These are phyloP conservation scores for Globisporangium yorkense DNA, from an alignment of 352 stramenopile genomes.

Conservation along the genomic window DNA sequence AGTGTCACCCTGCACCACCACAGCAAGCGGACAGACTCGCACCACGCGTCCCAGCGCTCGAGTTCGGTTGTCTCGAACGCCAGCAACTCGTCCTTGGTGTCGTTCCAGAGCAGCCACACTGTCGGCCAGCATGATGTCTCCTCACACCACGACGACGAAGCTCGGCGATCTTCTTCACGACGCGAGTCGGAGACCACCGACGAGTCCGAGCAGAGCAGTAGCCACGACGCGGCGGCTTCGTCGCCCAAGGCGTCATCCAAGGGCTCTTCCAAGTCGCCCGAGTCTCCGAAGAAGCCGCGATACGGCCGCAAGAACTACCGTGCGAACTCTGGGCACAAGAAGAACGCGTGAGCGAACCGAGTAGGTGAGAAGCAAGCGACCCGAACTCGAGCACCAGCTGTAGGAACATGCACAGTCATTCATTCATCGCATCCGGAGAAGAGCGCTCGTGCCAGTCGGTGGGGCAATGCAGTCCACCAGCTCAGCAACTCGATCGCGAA, in stretches of 20 bases:
- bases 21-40: conserved; percentile 3
- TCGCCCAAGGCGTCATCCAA: conserved; percentile 30
- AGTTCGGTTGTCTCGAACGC: conserved; percentile 7
- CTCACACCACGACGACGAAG: not conserved
- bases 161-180: not conserved
- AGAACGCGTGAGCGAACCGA: conserved; percentile 20
- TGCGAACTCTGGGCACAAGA: conserved; percentile 57
- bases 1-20: not conserved
- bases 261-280: conserved; percentile 16
- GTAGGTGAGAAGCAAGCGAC: not conserved
- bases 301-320: conserved; percentile 80
- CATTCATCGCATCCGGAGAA: not conserved
- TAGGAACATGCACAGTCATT: not conserved
- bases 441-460: not conserved
- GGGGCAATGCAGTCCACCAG: too few species aligned
- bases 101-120: conserved; percentile 3
- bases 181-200: not conserved
- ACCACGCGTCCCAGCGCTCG: conserved; percentile 6
- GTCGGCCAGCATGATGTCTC: not conserved
- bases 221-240: conserved; percentile 2
- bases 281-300: conserved; percentile 43
- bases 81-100: not conserved
- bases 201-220: not conserved
- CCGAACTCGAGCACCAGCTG: not conserved
- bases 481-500: not conserved